Percentiles rank a stretch among this genome's conserved stretches.
Conservation (phyloP, 306 rosid species). For the Gastrolobium bilobum region DNA sequence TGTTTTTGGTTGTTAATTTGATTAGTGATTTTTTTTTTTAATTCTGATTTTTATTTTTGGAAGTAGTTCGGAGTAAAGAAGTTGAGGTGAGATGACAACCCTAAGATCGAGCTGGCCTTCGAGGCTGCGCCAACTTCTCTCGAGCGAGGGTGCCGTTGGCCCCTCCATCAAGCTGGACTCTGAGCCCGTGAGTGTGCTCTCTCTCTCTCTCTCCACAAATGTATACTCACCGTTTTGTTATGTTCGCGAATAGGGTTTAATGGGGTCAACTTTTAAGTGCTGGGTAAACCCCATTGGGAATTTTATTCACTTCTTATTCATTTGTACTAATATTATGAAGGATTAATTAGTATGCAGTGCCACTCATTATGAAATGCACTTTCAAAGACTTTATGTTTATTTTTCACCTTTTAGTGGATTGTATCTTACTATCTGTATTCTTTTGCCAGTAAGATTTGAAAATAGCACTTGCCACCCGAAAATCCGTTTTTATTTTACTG, state of each 20-base stretch:
- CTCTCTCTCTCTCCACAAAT: not conserved
- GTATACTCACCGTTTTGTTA: slow-evolving; percentile 15
- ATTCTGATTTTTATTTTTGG: slow-evolving; percentile 23
- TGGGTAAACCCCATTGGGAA: slow-evolving; percentile 20
- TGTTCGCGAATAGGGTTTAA: slow-evolving; percentile 41
- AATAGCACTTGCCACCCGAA: not conserved
- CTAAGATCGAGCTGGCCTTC: slow-evolving; percentile 95
- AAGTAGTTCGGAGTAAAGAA: slow-evolving; percentile 71
- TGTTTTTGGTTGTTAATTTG: slow-evolving; percentile 16
- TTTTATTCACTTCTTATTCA: slow-evolving; percentile 24
- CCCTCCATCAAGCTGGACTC: slow-evolving; percentile 89
- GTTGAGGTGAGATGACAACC: slow-evolving; percentile 87
- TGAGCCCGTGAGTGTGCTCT: slow-evolving; percentile 75
- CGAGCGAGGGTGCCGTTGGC: slow-evolving; percentile 84
- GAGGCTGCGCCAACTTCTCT: slow-evolving; percentile 91
- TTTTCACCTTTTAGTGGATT: not conserved
- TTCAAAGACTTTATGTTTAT: not conserved
- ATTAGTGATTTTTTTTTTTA: not conserved
- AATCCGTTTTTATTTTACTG: not conserved
- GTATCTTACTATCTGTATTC: not conserved
- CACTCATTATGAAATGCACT: not conserved
- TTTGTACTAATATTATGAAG: not conserved
- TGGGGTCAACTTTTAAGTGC: slow-evolving; percentile 5
- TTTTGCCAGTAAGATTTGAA: not conserved
- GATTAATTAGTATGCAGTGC: not conserved